Percentiles rank a stretch among this genome's conserved stretches.
Conservation (phyloP, 2,329 filamentous ascomycete genomes). For the Aspergillus sp. region DNA sequence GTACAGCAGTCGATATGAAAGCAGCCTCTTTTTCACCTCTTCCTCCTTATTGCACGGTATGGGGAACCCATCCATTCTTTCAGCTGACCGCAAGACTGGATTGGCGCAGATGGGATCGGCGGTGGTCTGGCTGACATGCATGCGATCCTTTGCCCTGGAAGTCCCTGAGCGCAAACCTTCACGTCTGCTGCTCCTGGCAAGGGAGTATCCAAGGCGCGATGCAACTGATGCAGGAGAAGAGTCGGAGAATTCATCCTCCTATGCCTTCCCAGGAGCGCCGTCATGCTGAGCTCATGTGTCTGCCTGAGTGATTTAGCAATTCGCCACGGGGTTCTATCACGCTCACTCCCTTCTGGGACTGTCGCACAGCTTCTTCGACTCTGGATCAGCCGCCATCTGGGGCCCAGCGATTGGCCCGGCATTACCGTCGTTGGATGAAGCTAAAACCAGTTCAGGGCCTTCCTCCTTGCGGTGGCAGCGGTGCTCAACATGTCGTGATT, state of each 20-base stretch:
- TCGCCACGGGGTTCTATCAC: conserved; percentile 10
- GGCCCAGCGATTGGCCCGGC: conserved; percentile 13
- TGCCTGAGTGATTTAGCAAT: neutral
- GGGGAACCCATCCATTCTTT: neutral
- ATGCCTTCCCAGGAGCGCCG: neutral
- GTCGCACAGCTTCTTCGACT: conserved; percentile 16
- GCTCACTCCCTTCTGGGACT: neutral
- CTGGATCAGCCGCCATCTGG: conserved; percentile 21
- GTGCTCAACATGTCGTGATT: neutral
- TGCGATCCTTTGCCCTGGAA: conserved; percentile 17
- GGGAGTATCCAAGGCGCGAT: neutral
- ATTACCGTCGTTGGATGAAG: conserved; percentile 5
- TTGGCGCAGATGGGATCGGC: conserved; percentile 18
- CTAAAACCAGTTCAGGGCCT: conserved; percentile 1
- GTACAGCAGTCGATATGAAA: conserved; percentile 9
- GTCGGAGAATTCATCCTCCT: neutral
- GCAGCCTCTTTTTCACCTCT: neutral
- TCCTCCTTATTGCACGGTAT: neutral
- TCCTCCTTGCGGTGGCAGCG: neutral
- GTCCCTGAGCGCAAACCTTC: conserved; percentile 15
- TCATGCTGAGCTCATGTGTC: conserved; percentile 10
- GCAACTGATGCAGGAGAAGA: neutral
- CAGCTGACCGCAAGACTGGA: conserved; percentile 8
- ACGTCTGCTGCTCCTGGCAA: neutral
- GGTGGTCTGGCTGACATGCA: conserved; percentile 21